Conservation (phyloP, 352 stramenopile species). For the Pythium sukuiense region DNA sequence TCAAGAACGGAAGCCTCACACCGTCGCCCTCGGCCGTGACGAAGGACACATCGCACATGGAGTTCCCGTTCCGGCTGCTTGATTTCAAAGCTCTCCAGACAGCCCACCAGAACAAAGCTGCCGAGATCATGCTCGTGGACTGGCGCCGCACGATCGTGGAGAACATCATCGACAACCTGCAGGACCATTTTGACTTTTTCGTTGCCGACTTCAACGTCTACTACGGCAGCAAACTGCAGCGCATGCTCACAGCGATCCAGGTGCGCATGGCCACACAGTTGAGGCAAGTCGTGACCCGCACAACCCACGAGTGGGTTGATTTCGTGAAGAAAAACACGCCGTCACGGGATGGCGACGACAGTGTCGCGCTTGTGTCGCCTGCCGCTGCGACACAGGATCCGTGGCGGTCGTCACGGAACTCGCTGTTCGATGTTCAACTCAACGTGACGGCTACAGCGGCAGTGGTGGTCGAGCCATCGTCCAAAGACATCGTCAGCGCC, state of each 20-base stretch:
- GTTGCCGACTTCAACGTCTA: slow-evolving; percentile 77
- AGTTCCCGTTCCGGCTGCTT: slow-evolving; percentile 81
- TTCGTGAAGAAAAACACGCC: slow-evolving; percentile 45
- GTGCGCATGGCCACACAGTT: slow-evolving; percentile 87
- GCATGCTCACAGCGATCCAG: slow-evolving; percentile 85
- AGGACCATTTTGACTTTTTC: slow-evolving; percentile 94
- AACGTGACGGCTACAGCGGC: slow-evolving; percentile 30
- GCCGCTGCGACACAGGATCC: slow-evolving; percentile 14
- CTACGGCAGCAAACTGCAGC: slow-evolving; percentile 47
- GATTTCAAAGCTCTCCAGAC: slow-evolving; percentile 85
- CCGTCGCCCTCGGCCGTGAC: slow-evolving; percentile 3
- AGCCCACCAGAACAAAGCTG: slow-evolving; percentile 69
- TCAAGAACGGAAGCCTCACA: slow-evolving; percentile 9
- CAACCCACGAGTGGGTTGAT: slow-evolving; percentile 54
- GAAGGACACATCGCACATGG: slow-evolving; percentile 41
- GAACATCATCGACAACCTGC: slow-evolving; percentile 93
- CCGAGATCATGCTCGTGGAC: slow-evolving; percentile 80
- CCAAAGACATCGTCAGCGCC: slow-evolving; percentile 67
- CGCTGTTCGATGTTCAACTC: slow-evolving; percentile 84
- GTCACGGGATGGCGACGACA: slow-evolving; percentile 6
- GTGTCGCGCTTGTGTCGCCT: not conserved
- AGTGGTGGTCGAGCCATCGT: slow-evolving; percentile 63
- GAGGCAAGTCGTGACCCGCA: slow-evolving; percentile 62
- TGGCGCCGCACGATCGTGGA: slow-evolving; percentile 90
- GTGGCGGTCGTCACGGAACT: slow-evolving; percentile 53